Evolutionary conservation across 192 early-diverging fungal genomes (phyloP).

Genomic region (Lobosporangium transversale): DNA sequence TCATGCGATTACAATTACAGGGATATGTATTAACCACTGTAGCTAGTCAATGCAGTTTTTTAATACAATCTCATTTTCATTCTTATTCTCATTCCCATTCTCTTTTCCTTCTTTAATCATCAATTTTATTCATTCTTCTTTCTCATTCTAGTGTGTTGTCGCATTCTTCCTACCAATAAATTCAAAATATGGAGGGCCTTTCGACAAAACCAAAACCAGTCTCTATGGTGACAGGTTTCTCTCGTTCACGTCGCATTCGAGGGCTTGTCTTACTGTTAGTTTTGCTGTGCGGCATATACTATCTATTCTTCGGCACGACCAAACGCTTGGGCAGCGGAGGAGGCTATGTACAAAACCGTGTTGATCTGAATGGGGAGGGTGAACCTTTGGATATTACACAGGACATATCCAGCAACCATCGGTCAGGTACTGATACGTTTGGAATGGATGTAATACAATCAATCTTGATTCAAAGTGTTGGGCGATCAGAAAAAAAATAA

Average conservation of each 20-base stretch:
- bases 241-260: constrained; percentile 36
- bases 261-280: constrained; percentile 8
- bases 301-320: constrained; percentile 17
- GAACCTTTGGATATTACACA: constrained; percentile 31
- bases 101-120: too few species aligned
- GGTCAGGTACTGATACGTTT: background rate
- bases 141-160: too few species aligned
- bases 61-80: too few species aligned
- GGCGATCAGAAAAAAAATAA: background rate
- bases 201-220: constrained; percentile 31
- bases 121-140: too few species aligned
- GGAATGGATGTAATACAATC: background rate
- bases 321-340: background rate
- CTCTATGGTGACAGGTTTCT: constrained; percentile 11
- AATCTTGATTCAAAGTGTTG: background rate
- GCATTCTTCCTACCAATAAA: too few species aligned
- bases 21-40: too few species aligned
- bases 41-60: too few species aligned
- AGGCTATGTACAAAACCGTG: background rate
- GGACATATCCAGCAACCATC: constrained; percentile 5
- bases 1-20: too few species aligned
- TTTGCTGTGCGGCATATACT: constrained; percentile 17
- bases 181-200: constrained; percentile 16
- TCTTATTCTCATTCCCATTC: too few species aligned
- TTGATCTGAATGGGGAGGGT: constrained; percentile 24